Evolutionary conservation across 2,329 filamentous ascomycete species (phyloP).

Genomic region (Phialophora tarda): DNA sequence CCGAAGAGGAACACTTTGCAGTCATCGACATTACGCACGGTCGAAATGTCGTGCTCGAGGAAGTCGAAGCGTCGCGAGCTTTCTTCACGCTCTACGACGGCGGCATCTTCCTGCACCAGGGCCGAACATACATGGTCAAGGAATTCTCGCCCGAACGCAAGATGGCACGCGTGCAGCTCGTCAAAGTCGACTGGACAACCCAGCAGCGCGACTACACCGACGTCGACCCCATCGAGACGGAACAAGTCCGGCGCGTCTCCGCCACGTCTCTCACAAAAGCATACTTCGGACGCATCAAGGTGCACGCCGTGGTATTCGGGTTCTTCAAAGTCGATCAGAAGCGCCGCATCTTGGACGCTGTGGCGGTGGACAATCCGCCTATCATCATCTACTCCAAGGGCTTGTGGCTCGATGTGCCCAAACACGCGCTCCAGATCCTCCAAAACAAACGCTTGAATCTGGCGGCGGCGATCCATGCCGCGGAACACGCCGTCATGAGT

Average conservation of each 20-base stretch:
- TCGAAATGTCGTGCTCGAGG: slow-evolving; percentile 84
- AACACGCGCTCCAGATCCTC: slow-evolving; percentile 77
- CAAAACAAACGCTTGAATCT: slow-evolving; percentile 74
- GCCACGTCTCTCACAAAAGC: slow-evolving; percentile 67
- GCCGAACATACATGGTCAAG: slow-evolving; percentile 87
- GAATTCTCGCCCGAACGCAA: slow-evolving; percentile 81
- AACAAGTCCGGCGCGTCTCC: slow-evolving; percentile 77
- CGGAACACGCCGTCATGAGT: slow-evolving; percentile 86
- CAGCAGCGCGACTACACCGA: slow-evolving; percentile 92
- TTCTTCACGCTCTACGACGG: slow-evolving; percentile 97
- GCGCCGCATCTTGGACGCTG: slow-evolving; percentile 84
- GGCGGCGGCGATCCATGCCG: slow-evolving; percentile 89
- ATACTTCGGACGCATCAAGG: slow-evolving; percentile 84
- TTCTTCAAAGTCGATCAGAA: slow-evolving; percentile 96
- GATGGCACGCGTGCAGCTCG: slow-evolving; percentile 84
- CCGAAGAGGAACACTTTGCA: slow-evolving; percentile 89
- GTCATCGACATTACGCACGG: slow-evolving; percentile 83
- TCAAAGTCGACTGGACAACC: slow-evolving; percentile 94
- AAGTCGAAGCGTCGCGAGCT: slow-evolving; percentile 93
- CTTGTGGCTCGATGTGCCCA: slow-evolving; percentile 94
- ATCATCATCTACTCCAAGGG: slow-evolving; percentile 84
- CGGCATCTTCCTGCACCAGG: slow-evolving; percentile 95
- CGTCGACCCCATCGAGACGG: slow-evolving; percentile 89
- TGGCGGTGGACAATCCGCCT: slow-evolving; percentile 90
- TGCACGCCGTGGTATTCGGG: slow-evolving; percentile 87